Conservation (phyloP, 2,329 filamentous ascomycete species). For the Ramularia endophylla region DNA sequence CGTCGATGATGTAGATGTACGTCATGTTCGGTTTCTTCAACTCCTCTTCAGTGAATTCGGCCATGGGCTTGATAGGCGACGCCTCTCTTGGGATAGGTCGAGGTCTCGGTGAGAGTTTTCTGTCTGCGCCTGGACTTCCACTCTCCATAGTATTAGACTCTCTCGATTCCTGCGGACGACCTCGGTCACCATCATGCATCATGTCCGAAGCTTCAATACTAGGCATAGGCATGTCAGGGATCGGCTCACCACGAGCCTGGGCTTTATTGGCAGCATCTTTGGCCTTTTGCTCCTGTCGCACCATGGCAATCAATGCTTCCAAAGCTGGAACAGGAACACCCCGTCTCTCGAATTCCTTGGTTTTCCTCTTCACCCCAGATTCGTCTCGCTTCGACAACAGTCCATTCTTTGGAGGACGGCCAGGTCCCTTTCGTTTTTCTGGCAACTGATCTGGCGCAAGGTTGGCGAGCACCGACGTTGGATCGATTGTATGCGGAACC, state of each 20-base stretch:
- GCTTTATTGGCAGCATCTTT: conserved; percentile 28
- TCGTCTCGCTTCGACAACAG: conserved; percentile 72
- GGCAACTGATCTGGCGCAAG: conserved; percentile 35
- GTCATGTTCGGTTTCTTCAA: conserved; percentile 61
- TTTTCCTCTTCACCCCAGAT: conserved; percentile 29
- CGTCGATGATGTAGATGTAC: conserved; percentile 59
- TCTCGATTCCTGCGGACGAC: background rate
- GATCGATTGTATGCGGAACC: conserved; percentile 18
- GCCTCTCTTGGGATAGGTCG: conserved; percentile 38
- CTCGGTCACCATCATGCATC: conserved; percentile 1
- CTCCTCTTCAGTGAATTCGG: conserved; percentile 67
- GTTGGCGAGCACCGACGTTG: conserved; percentile 28
- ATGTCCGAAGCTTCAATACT: conserved; percentile 21
- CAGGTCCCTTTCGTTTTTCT: conserved; percentile 67
- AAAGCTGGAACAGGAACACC: conserved; percentile 26
- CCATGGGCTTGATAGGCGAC: conserved; percentile 56
- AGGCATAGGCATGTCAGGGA: conserved; percentile 22
- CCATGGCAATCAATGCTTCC: conserved; percentile 27
- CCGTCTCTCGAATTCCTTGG: conserved; percentile 31
- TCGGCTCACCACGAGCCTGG: conserved; percentile 26
- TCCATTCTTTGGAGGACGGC: conserved; percentile 76
- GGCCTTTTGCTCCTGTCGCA: conserved; percentile 33
- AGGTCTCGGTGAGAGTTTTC: conserved; percentile 2
- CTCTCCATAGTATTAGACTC: conserved; percentile 5
- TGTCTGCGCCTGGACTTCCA: conserved; percentile 3